A percentile compares a stretch with the other conserved stretches of the same genome.
Conservation (phyloP, 164 flowering plant genomes). For the Liriodendron chinense region DNA sequence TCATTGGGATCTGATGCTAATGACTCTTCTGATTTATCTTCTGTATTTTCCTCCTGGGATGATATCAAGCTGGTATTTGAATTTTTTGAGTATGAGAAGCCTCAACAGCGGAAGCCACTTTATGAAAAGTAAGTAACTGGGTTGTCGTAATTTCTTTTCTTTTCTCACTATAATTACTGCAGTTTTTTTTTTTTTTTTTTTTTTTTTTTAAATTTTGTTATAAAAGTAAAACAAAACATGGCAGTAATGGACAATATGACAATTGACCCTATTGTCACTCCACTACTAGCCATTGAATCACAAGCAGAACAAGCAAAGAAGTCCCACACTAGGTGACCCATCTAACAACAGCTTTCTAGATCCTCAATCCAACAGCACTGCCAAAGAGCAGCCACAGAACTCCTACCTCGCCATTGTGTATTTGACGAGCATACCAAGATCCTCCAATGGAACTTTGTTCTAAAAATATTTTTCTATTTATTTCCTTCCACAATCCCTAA, state of each 20-base stretch:
- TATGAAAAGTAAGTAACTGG: slow-evolving; percentile 52
- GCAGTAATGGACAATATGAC: background rate
- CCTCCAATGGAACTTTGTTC: too few species aligned
- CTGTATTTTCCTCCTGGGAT: slow-evolving; percentile 16
- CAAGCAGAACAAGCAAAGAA: background rate
- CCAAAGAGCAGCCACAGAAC: too few species aligned
- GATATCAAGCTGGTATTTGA: slow-evolving; percentile 61
- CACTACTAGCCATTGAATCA: background rate
- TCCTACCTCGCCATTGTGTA: too few species aligned
- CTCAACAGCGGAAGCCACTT: slow-evolving; percentile 57
- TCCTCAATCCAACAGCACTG: too few species aligned
- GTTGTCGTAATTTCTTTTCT: background rate
- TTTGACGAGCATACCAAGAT: too few species aligned
- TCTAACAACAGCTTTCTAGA: too few species aligned
- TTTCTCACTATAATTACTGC: background rate
- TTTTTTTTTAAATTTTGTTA: background rate
- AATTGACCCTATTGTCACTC: background rate
- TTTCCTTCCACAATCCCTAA: too few species aligned
- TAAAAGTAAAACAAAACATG: background rate
- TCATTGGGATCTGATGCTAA: background rate
- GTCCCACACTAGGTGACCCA: too few species aligned
- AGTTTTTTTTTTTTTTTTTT: background rate
- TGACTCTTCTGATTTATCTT: slow-evolving; percentile 14
- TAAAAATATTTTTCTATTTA: too few species aligned
- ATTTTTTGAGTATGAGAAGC: slow-evolving; percentile 65